These are phyloP conservation scores for Irpex sp. DNA, from an alignment of 1,284 basidiomycete genomes.

Conservation along the genomic window DNA sequence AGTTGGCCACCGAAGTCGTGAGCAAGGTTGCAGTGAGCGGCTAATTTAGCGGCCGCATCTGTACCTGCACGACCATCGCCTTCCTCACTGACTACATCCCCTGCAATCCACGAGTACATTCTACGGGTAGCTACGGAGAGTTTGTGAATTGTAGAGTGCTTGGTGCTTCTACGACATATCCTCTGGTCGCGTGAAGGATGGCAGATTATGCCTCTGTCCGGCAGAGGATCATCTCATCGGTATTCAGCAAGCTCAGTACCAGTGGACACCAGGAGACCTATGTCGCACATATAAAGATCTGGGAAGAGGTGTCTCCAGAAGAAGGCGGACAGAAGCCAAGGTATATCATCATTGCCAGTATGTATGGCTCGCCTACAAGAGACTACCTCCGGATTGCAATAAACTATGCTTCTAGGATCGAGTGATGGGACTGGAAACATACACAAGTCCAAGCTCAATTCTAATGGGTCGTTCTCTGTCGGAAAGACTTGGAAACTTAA, in stretches of 20 bases:
- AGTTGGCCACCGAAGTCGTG: neutral
- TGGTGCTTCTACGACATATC: neutral
- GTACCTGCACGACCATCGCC: neutral
- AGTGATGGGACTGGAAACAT: slow-evolving; percentile 65
- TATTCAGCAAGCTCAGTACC: slow-evolving; percentile 71
- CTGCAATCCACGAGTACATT: too few species aligned
- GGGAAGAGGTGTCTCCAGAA: slow-evolving; percentile 70
- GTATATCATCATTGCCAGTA: slow-evolving; percentile 84
- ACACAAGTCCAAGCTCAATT: slow-evolving; percentile 96
- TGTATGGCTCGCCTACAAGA: slow-evolving; percentile 29
- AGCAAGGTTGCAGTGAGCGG: neutral
- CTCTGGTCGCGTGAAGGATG: slow-evolving; percentile 32
- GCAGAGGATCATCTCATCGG: slow-evolving; percentile 74
- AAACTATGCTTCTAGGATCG: slow-evolving; percentile 43
- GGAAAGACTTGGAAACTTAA: slow-evolving; percentile 94
- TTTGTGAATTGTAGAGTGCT: neutral
- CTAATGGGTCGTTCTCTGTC: slow-evolving; percentile 92
- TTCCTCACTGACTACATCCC: too few species aligned
- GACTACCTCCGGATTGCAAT: slow-evolving; percentile 3
- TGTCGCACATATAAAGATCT: slow-evolving; percentile 84
- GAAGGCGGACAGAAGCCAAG: slow-evolving; percentile 71
- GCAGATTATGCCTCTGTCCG: slow-evolving; percentile 47
- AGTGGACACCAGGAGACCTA: slow-evolving; percentile 71
- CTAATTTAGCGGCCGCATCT: neutral
- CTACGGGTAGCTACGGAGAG: neutral